Percentiles rank a stretch among this genome's conserved stretches.
phyloP scores from a whole-genome alignment of 257 asterid species.

The Cordia subcordata region DNA sequence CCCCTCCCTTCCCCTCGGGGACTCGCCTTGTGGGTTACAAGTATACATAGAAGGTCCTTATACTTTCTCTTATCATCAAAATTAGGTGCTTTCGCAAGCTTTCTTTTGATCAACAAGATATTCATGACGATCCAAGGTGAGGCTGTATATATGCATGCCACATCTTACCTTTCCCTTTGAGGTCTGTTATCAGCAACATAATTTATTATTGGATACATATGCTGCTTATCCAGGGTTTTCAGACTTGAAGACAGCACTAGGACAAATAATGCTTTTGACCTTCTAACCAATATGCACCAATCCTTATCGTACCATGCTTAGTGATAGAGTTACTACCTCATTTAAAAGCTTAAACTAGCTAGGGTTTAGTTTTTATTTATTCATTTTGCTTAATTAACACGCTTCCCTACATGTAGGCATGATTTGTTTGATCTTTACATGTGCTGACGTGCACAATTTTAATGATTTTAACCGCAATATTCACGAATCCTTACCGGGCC shows the following conservation, averaged over 20 bases:
- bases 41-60: background rate
- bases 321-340: background rate
- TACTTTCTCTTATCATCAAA: too few species aligned
- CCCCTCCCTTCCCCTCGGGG: background rate
- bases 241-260: background rate
- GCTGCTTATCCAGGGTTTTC: background rate
- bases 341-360: too few species aligned
- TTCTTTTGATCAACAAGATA: background rate
- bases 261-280: background rate
- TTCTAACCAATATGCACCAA: background rate
- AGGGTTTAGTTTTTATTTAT: too few species aligned
- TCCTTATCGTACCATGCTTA: background rate
- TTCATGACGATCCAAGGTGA: background rate
- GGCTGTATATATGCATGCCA: background rate
- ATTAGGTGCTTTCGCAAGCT: background rate
- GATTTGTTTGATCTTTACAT: too few species aligned
- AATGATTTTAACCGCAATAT: too few species aligned
- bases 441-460: too few species aligned
- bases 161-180: too few species aligned
- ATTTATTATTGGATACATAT: background rate
- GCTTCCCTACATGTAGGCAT: too few species aligned
- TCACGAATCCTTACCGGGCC: too few species aligned
- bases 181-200: background rate
- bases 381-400: too few species aligned
- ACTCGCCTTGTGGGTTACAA: background rate